A percentile compares a stretch with the other conserved stretches of the same genome.
These are phyloP conservation scores for Pisolithus albus DNA, from an alignment of 768 basidiomycete genomes.

Conservation along the genomic window DNA sequence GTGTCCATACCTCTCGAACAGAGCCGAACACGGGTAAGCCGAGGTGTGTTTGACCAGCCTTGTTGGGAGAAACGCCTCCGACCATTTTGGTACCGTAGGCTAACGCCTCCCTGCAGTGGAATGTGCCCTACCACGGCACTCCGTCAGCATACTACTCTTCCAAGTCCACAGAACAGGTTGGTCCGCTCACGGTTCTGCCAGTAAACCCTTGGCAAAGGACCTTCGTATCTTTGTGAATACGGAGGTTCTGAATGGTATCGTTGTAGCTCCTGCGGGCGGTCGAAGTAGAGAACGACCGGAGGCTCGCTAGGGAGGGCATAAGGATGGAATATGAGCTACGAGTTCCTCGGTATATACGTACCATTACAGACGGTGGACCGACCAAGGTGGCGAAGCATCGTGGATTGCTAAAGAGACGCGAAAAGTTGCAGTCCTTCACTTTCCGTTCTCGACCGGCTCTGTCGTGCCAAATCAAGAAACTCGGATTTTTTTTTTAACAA, in stretches of 20 bases:
- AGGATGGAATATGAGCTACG: background rate
- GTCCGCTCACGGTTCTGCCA: constrained; percentile 74
- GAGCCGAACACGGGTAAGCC: constrained; percentile 91
- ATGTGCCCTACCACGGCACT: constrained; percentile 66
- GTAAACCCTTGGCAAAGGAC: constrained; percentile 91
- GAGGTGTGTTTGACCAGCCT: constrained; percentile 92
- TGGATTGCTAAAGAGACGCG: constrained; percentile 12
- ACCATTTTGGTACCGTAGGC: constrained; percentile 97
- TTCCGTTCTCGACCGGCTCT: constrained; percentile 6
- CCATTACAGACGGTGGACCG: constrained; percentile 48
- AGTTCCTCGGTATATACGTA: constrained; percentile 15
- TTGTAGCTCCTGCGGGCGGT: constrained; percentile 72
- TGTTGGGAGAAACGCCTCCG: constrained; percentile 94
- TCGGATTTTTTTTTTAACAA: background rate
- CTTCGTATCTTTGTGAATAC: constrained; percentile 90
- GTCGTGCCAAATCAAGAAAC: background rate
- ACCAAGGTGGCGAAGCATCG: constrained; percentile 58
- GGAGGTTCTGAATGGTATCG: constrained; percentile 85
- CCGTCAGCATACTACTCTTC: background rate
- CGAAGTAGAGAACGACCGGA: constrained; percentile 78
- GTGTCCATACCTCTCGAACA: constrained; percentile 68
- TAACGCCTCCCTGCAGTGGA: constrained; percentile 90
- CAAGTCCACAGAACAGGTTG: background rate
- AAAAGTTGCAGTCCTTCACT: background rate
- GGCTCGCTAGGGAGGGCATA: constrained; percentile 41